Conservation (phyloP, 164 flowering plant genomes). For the Euptelea pleiosperma region DNA sequence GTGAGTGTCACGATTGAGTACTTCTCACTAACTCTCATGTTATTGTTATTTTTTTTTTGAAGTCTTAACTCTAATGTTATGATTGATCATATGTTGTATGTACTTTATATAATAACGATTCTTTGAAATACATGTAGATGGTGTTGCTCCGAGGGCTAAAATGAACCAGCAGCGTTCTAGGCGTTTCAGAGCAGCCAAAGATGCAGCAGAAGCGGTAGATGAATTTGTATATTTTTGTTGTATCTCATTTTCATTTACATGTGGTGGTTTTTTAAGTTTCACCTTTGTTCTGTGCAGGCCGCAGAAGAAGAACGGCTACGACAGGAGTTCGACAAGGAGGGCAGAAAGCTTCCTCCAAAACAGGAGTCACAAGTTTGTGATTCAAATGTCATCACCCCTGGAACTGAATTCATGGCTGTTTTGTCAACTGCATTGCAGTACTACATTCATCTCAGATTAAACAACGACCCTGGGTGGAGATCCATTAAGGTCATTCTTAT, state of each 20-base stretch:
- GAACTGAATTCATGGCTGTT: constrained; percentile 92
- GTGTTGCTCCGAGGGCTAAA: constrained; percentile 98
- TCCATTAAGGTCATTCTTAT: constrained; percentile 60
- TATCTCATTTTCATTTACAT: neutral
- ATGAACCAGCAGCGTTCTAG: constrained; percentile 98
- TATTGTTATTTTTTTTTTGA: neutral
- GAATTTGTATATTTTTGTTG: constrained; percentile 18
- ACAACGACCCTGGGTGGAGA: constrained; percentile 93
- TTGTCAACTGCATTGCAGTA: constrained; percentile 84
- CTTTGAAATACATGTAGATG: constrained; percentile 49
- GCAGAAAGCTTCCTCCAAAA: constrained; percentile 90
- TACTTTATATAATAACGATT: neutral
- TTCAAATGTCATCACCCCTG: constrained; percentile 96
- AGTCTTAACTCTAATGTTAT: neutral
- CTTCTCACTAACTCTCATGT: neutral
- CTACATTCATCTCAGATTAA: constrained; percentile 78
- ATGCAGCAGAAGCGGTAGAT: constrained; percentile 87
- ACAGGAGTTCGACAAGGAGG: constrained; percentile 85
- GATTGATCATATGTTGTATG: neutral
- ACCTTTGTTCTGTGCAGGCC: constrained; percentile 44
- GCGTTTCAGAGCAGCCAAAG: constrained; percentile 96
- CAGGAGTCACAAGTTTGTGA: constrained; percentile 74
- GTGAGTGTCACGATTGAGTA: constrained; percentile 38
- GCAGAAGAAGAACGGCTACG: constrained; percentile 85
- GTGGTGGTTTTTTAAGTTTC: neutral